These are phyloP conservation scores for Uronychia binucleata DNA, from an alignment of 73 alveolate species.

Conservation along the genomic window DNA sequence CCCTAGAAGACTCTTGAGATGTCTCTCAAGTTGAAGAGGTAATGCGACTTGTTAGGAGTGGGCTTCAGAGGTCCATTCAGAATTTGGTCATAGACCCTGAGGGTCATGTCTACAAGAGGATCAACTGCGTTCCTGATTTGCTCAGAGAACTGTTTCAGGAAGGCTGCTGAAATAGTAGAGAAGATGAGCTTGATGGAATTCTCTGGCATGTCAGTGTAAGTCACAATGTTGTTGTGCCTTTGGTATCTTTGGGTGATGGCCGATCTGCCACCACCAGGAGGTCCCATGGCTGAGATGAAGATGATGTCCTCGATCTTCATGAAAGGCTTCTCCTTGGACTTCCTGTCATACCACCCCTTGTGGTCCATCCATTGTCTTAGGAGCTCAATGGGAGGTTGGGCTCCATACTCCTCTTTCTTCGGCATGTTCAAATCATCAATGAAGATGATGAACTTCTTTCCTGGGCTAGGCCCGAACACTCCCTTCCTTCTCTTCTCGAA, in stretches of 20 bases:
- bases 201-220: constrained; percentile 96
- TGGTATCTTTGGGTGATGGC: constrained; percentile 95
- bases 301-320: constrained; percentile 95
- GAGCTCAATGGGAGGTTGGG: constrained; percentile 99
- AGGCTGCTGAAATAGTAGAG: constrained; percentile 85
- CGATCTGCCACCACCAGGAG: constrained; percentile 99
- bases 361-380: constrained; percentile 99
- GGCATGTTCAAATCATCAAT: constrained; percentile 99
- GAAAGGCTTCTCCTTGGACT: constrained; percentile 91
- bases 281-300: constrained; percentile 99
- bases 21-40: constrained; percentile 99
- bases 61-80: constrained; percentile 96
- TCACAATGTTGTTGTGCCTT: constrained; percentile 97
- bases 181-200: constrained; percentile 93
- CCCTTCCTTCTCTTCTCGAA: constrained; percentile 97
- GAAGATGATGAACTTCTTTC: constrained; percentile 97
- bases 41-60: constrained; percentile 99
- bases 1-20: constrained; percentile 97
- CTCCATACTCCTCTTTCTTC: constrained; percentile 99
- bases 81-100: constrained; percentile 90
- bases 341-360: constrained; percentile 99
- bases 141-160: constrained; percentile 75
- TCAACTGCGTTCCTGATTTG: constrained; percentile 63
- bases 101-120: constrained; percentile 83
- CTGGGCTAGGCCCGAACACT: constrained; percentile 98